phyloP scores from a whole-genome alignment of 2,329 filamentous ascomycete species.

The Penicillium decumbens region DNA sequence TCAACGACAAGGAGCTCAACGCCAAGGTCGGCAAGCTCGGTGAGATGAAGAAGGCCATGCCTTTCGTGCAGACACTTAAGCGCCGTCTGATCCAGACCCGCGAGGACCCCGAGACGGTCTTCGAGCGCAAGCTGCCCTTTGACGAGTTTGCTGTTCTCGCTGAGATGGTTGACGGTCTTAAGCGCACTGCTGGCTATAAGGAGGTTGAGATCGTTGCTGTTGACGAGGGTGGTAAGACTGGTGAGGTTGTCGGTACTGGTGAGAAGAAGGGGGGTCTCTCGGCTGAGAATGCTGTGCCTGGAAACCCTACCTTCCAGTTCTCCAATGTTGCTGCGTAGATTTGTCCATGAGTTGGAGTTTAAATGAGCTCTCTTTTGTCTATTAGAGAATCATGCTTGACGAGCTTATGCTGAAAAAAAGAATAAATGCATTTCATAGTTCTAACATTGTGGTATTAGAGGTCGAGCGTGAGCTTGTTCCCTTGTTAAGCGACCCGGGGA shows the following conservation, averaged over 20 bases:
- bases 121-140: slow-evolving; percentile 80
- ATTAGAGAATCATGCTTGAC: slow-evolving; percentile 20
- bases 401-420: slow-evolving; percentile 21
- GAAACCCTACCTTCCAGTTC: slow-evolving; percentile 76
- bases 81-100: slow-evolving; percentile 66
- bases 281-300: slow-evolving; percentile 74
- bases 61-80: slow-evolving; percentile 86
- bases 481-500: no score
- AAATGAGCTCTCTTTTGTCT: neutral
- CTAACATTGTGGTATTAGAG: neutral
- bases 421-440: slow-evolving; percentile 18
- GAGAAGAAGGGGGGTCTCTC: slow-evolving; percentile 57
- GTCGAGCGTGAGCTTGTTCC: neutral
- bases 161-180: slow-evolving; percentile 75
- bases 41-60: slow-evolving; percentile 93
- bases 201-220: slow-evolving; percentile 69
- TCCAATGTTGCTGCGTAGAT: slow-evolving; percentile 61
- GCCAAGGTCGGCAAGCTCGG: slow-evolving; percentile 74
- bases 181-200: slow-evolving; percentile 67
- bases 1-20: slow-evolving; percentile 77
- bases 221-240: slow-evolving; percentile 53
- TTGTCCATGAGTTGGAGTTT: neutral
- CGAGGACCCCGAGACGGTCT: slow-evolving; percentile 62
- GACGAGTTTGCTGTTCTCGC: slow-evolving; percentile 71
- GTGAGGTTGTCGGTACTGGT: slow-evolving; percentile 43